Evolutionary conservation across 148 eudicot genomes (phyloP).

Genomic region (Rhododendron molle): DNA sequence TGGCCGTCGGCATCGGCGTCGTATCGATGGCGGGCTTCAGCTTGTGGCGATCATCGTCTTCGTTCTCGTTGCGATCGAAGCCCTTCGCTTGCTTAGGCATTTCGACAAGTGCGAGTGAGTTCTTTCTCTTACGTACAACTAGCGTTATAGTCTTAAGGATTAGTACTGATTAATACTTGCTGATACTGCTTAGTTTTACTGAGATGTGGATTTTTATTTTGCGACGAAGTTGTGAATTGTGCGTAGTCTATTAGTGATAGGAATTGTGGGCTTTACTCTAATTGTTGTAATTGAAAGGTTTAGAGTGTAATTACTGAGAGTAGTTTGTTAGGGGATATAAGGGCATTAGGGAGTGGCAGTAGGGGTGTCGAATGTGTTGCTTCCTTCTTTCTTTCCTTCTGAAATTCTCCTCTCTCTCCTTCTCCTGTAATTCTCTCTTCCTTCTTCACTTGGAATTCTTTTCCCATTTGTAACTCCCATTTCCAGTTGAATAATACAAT

Average conservation of each 20-base stretch:
- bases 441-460: too few species aligned
- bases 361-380: too few species aligned
- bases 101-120: slow-evolving; percentile 49
- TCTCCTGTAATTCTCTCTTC: too few species aligned
- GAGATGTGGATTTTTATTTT: background rate
- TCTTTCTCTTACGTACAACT: background rate
- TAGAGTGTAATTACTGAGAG: too few species aligned
- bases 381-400: too few species aligned
- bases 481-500: too few species aligned
- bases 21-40: slow-evolving; percentile 47
- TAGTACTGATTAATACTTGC: background rate
- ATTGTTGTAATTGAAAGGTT: too few species aligned
- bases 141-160: background rate
- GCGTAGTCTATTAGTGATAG: background rate
- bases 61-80: slow-evolving; percentile 19
- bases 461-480: too few species aligned
- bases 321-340: too few species aligned
- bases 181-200: background rate
- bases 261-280: too few species aligned
- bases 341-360: too few species aligned
- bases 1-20: slow-evolving; percentile 50
- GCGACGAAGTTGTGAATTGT: background rate
- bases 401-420: too few species aligned
- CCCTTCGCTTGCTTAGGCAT: slow-evolving; percentile 54
- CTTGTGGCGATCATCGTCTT: slow-evolving; percentile 27